phyloP scores from a whole-genome alignment of 306 rosid genomes.

The Begonia loranthoides region DNA sequence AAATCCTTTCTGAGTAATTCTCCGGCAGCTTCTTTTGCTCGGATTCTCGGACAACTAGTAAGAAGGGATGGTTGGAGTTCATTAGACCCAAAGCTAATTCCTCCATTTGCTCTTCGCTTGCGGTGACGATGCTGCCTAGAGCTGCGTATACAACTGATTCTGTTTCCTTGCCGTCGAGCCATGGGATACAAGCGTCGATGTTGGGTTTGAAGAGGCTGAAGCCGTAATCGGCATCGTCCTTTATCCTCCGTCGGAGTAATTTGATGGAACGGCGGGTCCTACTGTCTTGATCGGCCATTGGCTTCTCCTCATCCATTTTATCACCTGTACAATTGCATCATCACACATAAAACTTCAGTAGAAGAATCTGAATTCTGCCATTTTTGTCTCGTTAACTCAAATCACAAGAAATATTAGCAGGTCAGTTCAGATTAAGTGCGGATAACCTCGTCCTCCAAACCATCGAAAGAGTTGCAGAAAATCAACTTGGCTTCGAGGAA shows the following conservation, averaged over 20 bases:
- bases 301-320: neutral
- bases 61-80: neutral
- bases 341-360: neutral
- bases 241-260: neutral
- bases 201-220: neutral
- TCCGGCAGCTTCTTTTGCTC: neutral
- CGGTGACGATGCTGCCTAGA: neutral
- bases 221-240: neutral
- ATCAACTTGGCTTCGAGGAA: neutral
- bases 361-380: neutral
- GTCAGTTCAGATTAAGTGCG: neutral
- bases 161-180: neutral
- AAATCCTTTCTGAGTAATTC: neutral
- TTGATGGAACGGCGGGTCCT: neutral
- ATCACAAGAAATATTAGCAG: neutral
- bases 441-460: conserved; percentile 2
- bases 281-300: neutral
- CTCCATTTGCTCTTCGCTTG: neutral
- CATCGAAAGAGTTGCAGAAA: neutral
- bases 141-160: neutral
- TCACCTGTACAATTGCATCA: neutral
- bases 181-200: neutral
- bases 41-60: neutral
- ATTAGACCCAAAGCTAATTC: neutral
- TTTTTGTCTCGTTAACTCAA: neutral